Conservation (phyloP, 495 filamentous ascomycete genomes). For the Hypoxylon rickii region DNA sequence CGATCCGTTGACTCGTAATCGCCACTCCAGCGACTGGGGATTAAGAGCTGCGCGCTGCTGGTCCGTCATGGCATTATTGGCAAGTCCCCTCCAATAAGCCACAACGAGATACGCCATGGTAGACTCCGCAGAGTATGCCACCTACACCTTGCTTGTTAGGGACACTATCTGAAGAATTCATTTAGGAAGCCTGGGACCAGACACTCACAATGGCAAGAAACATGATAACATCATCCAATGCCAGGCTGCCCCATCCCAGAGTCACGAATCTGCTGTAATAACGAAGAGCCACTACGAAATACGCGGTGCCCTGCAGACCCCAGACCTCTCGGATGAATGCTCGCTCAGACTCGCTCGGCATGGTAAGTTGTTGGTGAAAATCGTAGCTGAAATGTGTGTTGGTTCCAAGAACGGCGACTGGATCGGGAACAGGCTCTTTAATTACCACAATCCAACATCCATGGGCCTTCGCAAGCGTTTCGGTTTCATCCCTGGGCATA, state of each 20-base stretch:
- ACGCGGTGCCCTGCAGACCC: slow-evolving; percentile 37
- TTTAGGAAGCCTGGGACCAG: background rate
- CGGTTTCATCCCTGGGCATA: background rate
- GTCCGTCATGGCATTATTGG: slow-evolving; percentile 62
- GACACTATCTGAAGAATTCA: slow-evolving; percentile 11
- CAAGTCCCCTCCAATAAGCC: slow-evolving; percentile 37
- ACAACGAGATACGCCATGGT: slow-evolving; percentile 41
- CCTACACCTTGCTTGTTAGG: slow-evolving; percentile 18
- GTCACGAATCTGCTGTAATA: slow-evolving; percentile 33
- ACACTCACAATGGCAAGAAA: slow-evolving; percentile 54
- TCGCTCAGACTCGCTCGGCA: slow-evolving; percentile 10
- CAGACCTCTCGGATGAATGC: slow-evolving; percentile 38
- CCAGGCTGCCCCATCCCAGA: slow-evolving; percentile 33
- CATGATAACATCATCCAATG: slow-evolving; percentile 61
- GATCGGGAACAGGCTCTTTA: too few species aligned
- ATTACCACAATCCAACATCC: slow-evolving; percentile 2
- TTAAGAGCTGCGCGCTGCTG: slow-evolving; percentile 49
- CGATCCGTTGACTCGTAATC: slow-evolving; percentile 56
- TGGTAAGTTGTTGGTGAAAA: background rate
- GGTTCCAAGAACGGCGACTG: too few species aligned
- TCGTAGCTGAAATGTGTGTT: background rate
- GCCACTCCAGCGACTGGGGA: slow-evolving; percentile 48
- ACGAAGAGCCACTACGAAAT: slow-evolving; percentile 34
- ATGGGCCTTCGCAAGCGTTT: background rate
- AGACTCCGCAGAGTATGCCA: slow-evolving; percentile 46